A percentile compares a stretch with the other conserved stretches of the same genome.
Evolutionary conservation across 2,329 filamentous ascomycete genomes (phyloP).

Genomic region (Didymella glomerata): DNA sequence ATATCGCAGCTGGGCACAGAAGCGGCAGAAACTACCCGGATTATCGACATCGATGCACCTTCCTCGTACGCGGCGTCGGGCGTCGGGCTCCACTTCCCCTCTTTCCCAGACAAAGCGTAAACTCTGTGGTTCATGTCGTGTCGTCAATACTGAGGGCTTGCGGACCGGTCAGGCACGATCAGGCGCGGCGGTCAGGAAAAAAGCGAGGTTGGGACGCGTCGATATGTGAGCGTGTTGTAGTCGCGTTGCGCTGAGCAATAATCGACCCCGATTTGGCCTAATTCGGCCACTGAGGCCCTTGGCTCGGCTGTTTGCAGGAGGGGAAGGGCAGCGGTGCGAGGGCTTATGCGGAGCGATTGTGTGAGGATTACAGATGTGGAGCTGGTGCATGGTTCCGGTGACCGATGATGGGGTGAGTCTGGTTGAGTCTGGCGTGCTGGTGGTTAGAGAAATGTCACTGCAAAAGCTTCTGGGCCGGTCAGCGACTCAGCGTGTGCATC

Average conservation of each 20-base stretch:
- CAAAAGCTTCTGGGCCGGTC: conserved; percentile 7
- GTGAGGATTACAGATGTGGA: conserved; percentile 10
- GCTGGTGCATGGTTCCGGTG: conserved; percentile 8
- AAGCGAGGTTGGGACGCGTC: conserved; percentile 8
- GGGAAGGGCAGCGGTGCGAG: conserved; percentile 11
- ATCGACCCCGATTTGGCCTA: conserved; percentile 7
- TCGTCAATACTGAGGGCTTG: conserved; percentile 15
- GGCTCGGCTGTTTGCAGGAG: conserved; percentile 17
- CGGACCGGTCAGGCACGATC: not conserved
- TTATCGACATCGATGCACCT: conserved; percentile 10
- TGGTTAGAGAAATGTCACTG: not conserved
- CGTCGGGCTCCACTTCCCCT: conserved; percentile 19
- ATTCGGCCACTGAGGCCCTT: not conserved
- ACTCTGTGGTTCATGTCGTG: conserved; percentile 10
- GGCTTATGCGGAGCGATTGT: conserved; percentile 14
- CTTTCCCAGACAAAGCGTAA: conserved; percentile 16
- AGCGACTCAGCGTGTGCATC: conserved; percentile 11
- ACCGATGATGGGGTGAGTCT: conserved; percentile 3
- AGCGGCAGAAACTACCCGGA: not conserved
- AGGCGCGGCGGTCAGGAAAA: not conserved
- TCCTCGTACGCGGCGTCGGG: not conserved
- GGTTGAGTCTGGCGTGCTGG: conserved; percentile 3
- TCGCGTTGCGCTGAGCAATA: conserved; percentile 17
- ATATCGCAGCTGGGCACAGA: not conserved
- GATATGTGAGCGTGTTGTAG: conserved; percentile 13